phyloP scores from a whole-genome alignment of 768 basidiomycete genomes.

The Mycena indigotica region DNA sequence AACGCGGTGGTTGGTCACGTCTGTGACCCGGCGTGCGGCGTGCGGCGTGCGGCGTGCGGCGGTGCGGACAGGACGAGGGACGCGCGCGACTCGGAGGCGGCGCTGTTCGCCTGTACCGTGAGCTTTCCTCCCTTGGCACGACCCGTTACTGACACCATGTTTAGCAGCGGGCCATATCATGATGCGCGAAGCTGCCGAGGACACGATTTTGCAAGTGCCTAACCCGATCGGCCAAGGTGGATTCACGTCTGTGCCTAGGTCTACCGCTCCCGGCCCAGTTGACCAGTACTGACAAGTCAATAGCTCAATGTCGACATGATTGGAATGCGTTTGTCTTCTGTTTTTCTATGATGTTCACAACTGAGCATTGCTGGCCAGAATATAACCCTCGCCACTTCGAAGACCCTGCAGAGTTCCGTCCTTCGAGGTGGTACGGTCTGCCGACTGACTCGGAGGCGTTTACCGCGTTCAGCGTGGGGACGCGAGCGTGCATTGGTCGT shows the following conservation, averaged over 20 bases:
- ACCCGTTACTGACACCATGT: background rate
- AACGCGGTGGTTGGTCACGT: no score
- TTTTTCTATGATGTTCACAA: slow-evolving; percentile 2
- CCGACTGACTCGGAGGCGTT: slow-evolving; percentile 45
- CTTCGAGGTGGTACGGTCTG: slow-evolving; percentile 52
- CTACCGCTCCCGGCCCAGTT: no score
- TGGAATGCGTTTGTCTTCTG: slow-evolving; percentile 25
- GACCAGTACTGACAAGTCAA: background rate
- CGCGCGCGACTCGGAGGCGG: no score
- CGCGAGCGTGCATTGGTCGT: background rate
- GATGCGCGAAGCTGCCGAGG: slow-evolving; percentile 31
- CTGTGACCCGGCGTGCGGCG: no score
- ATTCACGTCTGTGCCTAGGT: slow-evolving; percentile 14
- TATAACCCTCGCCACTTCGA: slow-evolving; percentile 54
- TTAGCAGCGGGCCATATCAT: slow-evolving; percentile 27
- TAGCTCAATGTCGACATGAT: slow-evolving; percentile 33
- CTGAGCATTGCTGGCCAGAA: slow-evolving; percentile 34
- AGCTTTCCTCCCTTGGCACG: background rate
- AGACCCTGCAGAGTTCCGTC: slow-evolving; percentile 49
- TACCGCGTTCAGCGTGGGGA: slow-evolving; percentile 46
- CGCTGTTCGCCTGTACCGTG: slow-evolving; percentile 33
- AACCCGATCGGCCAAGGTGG: slow-evolving; percentile 31
- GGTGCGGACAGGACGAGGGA: no score
- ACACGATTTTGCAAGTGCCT: slow-evolving; percentile 29
- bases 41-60: no score